Evolutionary conservation across 805 yeast species (phyloP), one percentile per base, ranked within the genome.

Genomic region (Monosporozyma yasuniensis): DNA sequence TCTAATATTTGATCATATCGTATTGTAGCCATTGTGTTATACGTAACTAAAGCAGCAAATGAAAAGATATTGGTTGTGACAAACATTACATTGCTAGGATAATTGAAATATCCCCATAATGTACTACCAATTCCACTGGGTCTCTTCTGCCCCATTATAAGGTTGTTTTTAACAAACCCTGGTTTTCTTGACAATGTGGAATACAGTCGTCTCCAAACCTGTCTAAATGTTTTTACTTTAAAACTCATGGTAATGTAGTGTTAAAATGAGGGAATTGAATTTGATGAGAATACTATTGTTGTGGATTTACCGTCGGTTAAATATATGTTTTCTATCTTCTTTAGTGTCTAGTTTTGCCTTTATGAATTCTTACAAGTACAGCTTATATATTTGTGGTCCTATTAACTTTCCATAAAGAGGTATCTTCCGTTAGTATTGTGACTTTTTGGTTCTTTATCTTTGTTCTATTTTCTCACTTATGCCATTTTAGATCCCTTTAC

Each of bases 71-170:
- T 71, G 1, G 72, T 65, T 0, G 72, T 59, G 1, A 71, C 59
- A 50, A 71, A 71, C 56, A 68, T 50, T 3, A 69, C 50, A 54
- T 71, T 71, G 0, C 68, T 63, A 3, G 74, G 74, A 1, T 71
- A 68, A 49, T 65, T 68, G 48, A 68, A 65, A 55, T 71, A 71
- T 2, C 64, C 57, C 73, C 73, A 70, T 8, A 71, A 11, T 3
- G 39, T 47, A 21, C 35, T 21, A 2, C 42, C 42, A 30, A 47
- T 22, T 8, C 46, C 32, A 10, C 16, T 30, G 22, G 44, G 32
- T 32, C 46, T 30, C 32, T 44, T 44, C n/a, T 32, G 35, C 7
- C 16, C 28, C 35, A 22, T 35, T 16, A 32, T 30, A 30, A 21
- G 19, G 16, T 32, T 14, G 9, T 22, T 19, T 12, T 23, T 30